A percentile compares a stretch with the other conserved stretches of the same genome.
phyloP scores from a whole-genome alignment of 2,329 filamentous ascomycete species.

The Diaporthe vexans region DNA sequence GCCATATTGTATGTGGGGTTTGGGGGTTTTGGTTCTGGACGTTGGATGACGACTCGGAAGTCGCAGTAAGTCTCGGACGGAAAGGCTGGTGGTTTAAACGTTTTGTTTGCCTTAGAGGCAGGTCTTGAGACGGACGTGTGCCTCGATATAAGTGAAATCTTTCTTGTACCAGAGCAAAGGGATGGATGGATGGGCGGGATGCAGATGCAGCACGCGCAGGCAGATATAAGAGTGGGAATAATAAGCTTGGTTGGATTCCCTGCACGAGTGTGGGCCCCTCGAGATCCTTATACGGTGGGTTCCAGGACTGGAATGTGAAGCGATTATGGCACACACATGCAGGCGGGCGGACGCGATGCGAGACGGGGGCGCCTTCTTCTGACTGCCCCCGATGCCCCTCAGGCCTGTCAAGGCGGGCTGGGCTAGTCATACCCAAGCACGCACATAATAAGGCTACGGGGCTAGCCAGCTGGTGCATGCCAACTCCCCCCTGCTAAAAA shows the following conservation, averaged over 20 bases:
- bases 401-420: neutral
- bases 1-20: conserved; percentile 17
- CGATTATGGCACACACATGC: conserved; percentile 14
- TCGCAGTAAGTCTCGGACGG: too few species aligned
- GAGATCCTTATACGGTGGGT: conserved; percentile 23
- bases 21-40: neutral
- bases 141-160: neutral
- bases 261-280: neutral
- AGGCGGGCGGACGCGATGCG: neutral
- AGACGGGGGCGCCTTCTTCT: neutral
- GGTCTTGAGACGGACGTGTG: neutral
- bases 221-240: neutral
- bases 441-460: neutral
- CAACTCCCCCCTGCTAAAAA: neutral
- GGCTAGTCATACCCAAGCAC: neutral
- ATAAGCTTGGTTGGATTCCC: conserved; percentile 13
- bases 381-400: neutral
- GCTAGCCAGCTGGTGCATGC: conserved; percentile 19
- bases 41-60: neutral
- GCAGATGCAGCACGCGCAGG: neutral
- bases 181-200: neutral
- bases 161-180: neutral
- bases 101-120: too few species aligned
- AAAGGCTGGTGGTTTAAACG: too few species aligned
- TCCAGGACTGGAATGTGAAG: conserved; percentile 25